Conservation (phyloP, 2,329 filamentous ascomycete species). For the Tolypocladium ovalisporum region DNA sequence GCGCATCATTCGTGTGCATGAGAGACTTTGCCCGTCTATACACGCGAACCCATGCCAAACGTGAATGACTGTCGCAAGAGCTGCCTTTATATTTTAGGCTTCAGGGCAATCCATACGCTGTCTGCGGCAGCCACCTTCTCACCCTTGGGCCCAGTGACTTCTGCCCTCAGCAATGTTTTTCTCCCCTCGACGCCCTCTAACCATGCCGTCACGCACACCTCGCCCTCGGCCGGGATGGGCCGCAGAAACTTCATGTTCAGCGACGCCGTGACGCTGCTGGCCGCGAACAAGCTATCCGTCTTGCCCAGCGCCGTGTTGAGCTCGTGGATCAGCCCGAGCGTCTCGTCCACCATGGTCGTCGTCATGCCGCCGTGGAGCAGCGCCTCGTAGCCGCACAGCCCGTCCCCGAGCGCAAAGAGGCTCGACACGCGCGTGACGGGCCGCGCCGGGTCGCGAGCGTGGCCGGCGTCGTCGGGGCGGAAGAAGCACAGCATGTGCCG, state of each 20-base stretch:
- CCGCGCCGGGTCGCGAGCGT: constrained; percentile 11
- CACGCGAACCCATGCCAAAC: not conserved
- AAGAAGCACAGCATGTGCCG: constrained; percentile 24
- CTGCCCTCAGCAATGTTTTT: constrained; percentile 19
- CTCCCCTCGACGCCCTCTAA: constrained; percentile 21
- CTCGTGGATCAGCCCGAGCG: constrained; percentile 23
- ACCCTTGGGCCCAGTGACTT: constrained; percentile 18
- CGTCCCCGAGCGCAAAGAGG: constrained; percentile 21
- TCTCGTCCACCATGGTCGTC: constrained; percentile 24
- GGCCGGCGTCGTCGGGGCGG: constrained; percentile 12
- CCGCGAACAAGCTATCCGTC: constrained; percentile 13
- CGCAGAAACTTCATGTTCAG: constrained; percentile 23
- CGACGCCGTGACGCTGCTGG: constrained; percentile 20
- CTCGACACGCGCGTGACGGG: constrained; percentile 17
- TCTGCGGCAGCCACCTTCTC: constrained; percentile 16
- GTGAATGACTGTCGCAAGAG: not conserved
- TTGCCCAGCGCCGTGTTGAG: constrained; percentile 23
- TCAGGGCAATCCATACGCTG: constrained; percentile 22
- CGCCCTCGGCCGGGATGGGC: constrained; percentile 17
- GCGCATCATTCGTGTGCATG: not conserved
- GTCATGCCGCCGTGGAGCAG: constrained; percentile 26
- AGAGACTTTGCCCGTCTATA: not conserved
- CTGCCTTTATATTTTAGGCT: constrained; percentile 13
- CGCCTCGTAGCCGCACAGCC: constrained; percentile 20
- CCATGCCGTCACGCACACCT: constrained; percentile 19